Percentiles rank a stretch among this genome's conserved stretches.
Conservation (phyloP, 768 basidiomycete species). For the Pleurotus eryngii region DNA sequence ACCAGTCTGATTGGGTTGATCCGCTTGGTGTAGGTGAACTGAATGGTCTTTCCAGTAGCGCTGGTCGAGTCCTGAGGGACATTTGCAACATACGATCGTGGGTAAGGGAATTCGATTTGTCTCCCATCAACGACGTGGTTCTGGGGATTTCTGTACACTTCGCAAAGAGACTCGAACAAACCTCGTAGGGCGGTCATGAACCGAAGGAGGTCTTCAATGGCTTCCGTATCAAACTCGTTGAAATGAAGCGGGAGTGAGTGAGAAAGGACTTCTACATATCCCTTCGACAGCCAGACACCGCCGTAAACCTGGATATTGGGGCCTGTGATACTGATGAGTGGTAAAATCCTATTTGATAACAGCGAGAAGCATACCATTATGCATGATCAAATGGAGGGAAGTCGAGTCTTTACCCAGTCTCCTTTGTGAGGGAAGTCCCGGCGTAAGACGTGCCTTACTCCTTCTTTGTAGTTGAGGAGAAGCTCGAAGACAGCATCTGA, state of each 20-base stretch:
- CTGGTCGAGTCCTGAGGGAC: background rate
- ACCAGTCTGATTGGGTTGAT: background rate
- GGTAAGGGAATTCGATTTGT: background rate
- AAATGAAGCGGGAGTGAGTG: background rate
- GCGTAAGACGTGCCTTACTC: background rate
- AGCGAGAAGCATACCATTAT: background rate
- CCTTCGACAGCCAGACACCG: background rate
- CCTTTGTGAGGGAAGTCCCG: background rate
- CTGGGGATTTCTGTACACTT: background rate
- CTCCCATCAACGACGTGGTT: background rate
- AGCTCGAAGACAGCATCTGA: background rate
- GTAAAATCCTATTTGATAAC: background rate
- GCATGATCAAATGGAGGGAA: background rate
- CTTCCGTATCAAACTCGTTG: background rate
- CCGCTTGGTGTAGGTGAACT: background rate
- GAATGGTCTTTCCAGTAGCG: background rate
- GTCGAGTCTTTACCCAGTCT: background rate
- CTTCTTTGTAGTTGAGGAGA: background rate
- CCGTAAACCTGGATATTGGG: background rate
- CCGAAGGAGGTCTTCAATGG: background rate
- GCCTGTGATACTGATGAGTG: background rate
- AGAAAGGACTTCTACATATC: background rate
- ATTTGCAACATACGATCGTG: background rate
- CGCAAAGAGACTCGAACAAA: background rate
- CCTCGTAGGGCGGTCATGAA: background rate